Conservation (phyloP, 2,329 filamentous ascomycete genomes). For the Aureobasidium sp. region DNA sequence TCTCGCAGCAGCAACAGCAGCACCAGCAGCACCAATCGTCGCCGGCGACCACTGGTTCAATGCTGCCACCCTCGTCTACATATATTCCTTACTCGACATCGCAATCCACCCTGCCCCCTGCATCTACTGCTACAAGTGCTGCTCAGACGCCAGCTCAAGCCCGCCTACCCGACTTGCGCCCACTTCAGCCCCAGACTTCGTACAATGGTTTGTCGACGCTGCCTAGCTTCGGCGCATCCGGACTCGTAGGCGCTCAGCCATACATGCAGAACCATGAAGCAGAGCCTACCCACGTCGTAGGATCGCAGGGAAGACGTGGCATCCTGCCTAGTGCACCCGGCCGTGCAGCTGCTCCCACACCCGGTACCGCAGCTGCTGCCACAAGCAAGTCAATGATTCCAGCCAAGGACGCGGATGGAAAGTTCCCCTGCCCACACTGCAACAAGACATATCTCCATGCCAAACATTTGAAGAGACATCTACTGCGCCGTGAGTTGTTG, state of each 20-base stretch:
- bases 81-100: slow-evolving; percentile 20
- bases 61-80: slow-evolving; percentile 25
- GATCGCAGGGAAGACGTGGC: slow-evolving; percentile 84
- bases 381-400: slow-evolving; percentile 71
- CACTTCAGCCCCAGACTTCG: slow-evolving; percentile 30
- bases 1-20: slow-evolving; percentile 18
- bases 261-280: slow-evolving; percentile 33
- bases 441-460: slow-evolving; percentile 97
- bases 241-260: slow-evolving; percentile 23
- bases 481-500: slow-evolving; percentile 76
- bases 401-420: slow-evolving; percentile 92
- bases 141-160: slow-evolving; percentile 14
- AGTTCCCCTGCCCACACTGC: slow-evolving; percentile 96
- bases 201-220: slow-evolving; percentile 26
- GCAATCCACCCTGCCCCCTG: slow-evolving; percentile 22
- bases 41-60: slow-evolving; percentile 21
- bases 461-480: slow-evolving; percentile 94
- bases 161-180: slow-evolving; percentile 31
- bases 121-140: slow-evolving; percentile 24
- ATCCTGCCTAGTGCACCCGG: slow-evolving; percentile 88
- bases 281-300: slow-evolving; percentile 82
- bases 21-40: slow-evolving; percentile 22
- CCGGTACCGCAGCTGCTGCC: slow-evolving; percentile 50
- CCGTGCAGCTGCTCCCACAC: slow-evolving; percentile 65
- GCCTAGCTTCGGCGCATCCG: slow-evolving; percentile 27